phyloP scores from a whole-genome alignment of 345 rosid genomes.

The Streptanthus diversifolius region DNA sequence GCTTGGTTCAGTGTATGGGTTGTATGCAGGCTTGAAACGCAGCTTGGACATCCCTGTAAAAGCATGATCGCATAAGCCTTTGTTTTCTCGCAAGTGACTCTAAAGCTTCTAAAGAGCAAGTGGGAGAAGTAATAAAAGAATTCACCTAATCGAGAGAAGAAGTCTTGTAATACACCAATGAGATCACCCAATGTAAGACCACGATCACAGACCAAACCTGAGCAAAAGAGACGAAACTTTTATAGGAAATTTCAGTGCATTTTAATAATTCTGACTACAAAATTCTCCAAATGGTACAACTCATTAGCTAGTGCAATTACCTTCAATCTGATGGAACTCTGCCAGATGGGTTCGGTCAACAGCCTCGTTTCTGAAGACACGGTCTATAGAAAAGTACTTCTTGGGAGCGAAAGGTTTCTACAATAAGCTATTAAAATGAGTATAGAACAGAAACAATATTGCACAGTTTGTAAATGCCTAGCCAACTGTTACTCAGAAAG shows the following conservation, averaged over 20 bases:
- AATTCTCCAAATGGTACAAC: not conserved
- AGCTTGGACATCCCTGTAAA: constrained; percentile 78
- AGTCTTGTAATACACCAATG: constrained; percentile 80
- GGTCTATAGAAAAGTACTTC: constrained; percentile 89
- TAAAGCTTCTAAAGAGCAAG: not conserved
- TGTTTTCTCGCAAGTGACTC: not conserved
- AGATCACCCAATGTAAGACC: constrained; percentile 94
- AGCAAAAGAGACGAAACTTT: constrained; percentile 22
- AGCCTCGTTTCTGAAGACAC: constrained; percentile 98
- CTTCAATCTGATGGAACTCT: constrained; percentile 97
- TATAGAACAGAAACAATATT: not conserved
- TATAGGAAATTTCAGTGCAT: not conserved
- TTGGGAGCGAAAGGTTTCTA: constrained; percentile 72
- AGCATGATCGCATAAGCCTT: not conserved
- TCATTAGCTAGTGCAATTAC: constrained; percentile 38
- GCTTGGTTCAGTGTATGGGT: constrained; percentile 97
- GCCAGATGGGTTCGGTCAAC: constrained; percentile 96
- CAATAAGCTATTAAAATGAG: not conserved
- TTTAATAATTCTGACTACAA: not conserved
- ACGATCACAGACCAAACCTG: constrained; percentile 88
- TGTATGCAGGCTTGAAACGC: constrained; percentile 91
- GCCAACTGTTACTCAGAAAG: not conserved
- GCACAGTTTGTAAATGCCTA: not conserved
- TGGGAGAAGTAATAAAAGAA: not conserved
- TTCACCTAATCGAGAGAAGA: constrained; percentile 86